Conservation (phyloP, 306 rosid genomes). For the Medicago lupulina region DNA sequence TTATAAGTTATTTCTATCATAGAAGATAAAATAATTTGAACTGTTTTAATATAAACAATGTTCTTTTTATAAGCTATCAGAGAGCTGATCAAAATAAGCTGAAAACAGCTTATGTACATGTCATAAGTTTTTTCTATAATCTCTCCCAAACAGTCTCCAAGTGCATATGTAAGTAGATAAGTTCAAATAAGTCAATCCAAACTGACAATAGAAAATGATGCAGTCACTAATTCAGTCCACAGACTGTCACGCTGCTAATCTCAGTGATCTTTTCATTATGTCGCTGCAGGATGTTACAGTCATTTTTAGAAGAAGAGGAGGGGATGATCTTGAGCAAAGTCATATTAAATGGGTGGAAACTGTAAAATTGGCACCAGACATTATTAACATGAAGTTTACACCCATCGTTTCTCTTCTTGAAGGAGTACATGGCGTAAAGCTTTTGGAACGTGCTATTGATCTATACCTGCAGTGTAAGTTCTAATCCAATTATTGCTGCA, state of each 20-base stretch:
- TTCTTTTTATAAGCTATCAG: not conserved
- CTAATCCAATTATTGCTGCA: slow-evolving; percentile 27
- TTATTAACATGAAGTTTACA: slow-evolving; percentile 92
- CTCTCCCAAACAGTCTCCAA: not conserved
- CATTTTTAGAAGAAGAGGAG: slow-evolving; percentile 97
- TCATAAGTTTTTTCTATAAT: not conserved
- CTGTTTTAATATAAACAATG: too few species aligned
- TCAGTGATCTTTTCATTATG: slow-evolving; percentile 37
- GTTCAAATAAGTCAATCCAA: not conserved
- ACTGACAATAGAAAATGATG: not conserved
- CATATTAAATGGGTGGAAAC: slow-evolving; percentile 91
- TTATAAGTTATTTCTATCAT: too few species aligned
- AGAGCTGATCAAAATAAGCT: not conserved
- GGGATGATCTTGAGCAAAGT: slow-evolving; percentile 98
- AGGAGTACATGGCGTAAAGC: slow-evolving; percentile 81
- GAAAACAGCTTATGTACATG: not conserved
- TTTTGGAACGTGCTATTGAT: slow-evolving; percentile 87
- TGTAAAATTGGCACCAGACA: slow-evolving; percentile 83
- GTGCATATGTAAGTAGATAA: not conserved
- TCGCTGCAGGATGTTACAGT: slow-evolving; percentile 92
- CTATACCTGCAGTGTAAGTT: slow-evolving; percentile 89
- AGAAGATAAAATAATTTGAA: too few species aligned
- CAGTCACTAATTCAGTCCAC: slow-evolving; percentile 34
- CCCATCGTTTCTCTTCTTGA: slow-evolving; percentile 93
- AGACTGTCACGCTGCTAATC: slow-evolving; percentile 3